Base-by-base conservation (phyloP, 441 rosid species). In the Populus hybrid region DNA sequence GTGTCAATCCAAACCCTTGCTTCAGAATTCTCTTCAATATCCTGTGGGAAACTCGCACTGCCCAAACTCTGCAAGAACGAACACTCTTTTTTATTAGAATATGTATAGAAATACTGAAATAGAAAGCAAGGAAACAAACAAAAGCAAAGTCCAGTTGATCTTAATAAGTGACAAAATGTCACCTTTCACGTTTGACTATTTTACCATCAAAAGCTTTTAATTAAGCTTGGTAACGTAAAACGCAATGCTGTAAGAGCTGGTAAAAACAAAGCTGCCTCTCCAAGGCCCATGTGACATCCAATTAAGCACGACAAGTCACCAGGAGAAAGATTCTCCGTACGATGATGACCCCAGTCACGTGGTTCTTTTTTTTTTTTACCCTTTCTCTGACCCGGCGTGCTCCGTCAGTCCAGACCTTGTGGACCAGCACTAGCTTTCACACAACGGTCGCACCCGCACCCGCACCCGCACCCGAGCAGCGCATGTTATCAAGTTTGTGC, bases 1-100 rank as follows among this genome's bases (percentile, higher is more conserved):
- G n/a, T n/a, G 23, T 16, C 45, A 16, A 29, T 29, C 31, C 31
- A 16, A n/a, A 23, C 72, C 68, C 8, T 61, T 70, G 64, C 21
- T 6, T 36, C n/a, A 4, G 23, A 20, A 23, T 26, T 20, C 9
- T n/a, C 72, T 79, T 91, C 88, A 91, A 38, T 88, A 88, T 70
- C 93, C 89, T 14, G 94, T 93, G 10, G 98, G 94, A 64, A 93
- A 84, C 81, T 89, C 91, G 75, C 98, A 93, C 45, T 59, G 45
- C 59, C 98, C 96, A 26, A 76, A 92, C 79, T 84, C 98, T 93
- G 94, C 90, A 9, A 70, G 38, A 16, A 72, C 29, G 4, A 45
- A 28, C 64, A 77, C 53, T 2, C 5, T 21, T 42, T 28, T 29
- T 29, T 3, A 7, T 72, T 53, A 72, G 73, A 28, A 14, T 29